Conservation (phyloP, 2,329 filamentous ascomycete species). For the Trichoderma sp. region DNA sequence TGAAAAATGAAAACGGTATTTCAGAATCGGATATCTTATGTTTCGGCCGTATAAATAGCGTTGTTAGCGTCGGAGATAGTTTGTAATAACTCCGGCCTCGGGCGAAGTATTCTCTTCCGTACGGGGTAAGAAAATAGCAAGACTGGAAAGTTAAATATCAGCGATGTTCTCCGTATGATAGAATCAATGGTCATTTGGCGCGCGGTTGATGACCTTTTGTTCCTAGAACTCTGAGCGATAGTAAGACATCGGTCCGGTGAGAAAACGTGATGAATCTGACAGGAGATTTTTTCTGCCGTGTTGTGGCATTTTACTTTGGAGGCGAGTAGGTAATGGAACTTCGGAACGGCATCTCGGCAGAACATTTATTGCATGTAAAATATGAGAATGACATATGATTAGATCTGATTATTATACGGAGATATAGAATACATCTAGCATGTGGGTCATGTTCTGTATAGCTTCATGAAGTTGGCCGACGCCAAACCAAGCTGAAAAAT, state of each 20-base stretch:
- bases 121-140: not conserved
- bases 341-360: slow-evolving; percentile 4
- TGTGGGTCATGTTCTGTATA: not conserved
- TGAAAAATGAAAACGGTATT: not conserved
- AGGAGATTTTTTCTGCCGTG: not conserved
- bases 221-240: not conserved
- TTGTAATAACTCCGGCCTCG: not conserved
- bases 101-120: not conserved
- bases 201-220: not conserved
- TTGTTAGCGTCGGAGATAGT: not conserved
- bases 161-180: not conserved
- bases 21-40: not conserved
- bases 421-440: not conserved
- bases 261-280: not conserved
- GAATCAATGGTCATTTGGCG: not conserved
- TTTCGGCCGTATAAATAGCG: not conserved
- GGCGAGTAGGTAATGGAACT: not conserved
- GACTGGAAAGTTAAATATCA: not conserved
- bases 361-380: not conserved
- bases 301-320: slow-evolving; percentile 4
- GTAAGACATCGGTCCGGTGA: not conserved
- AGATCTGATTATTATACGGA: not conserved
- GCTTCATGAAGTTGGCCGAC: not conserved
- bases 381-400: not conserved
- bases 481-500: not conserved